phyloP scores from a whole-genome alignment of 2,329 filamentous ascomycete species.

The Nemania sp. region DNA sequence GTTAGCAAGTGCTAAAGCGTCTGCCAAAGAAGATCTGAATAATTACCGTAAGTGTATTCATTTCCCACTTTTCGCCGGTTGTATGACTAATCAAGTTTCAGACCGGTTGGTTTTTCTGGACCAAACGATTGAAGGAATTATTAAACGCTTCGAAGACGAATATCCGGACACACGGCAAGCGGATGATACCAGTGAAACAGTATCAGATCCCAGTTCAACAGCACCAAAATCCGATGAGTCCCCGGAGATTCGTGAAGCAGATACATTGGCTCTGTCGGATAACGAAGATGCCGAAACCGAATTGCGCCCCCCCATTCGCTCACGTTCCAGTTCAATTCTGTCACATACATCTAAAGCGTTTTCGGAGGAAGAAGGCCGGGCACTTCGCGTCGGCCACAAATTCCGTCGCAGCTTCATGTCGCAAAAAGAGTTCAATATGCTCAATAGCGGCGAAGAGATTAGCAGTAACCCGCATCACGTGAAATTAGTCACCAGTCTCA shows the following conservation, averaged over 20 bases:
- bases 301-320: conserved; percentile 47
- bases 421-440: conserved; percentile 54
- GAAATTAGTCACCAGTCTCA: conserved; percentile 61
- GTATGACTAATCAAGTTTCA: conserved; percentile 43
- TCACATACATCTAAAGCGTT: conserved; percentile 55
- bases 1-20: conserved; percentile 71
- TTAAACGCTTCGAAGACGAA: conserved; percentile 93
- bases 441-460: conserved; percentile 54
- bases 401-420: conserved; percentile 59
- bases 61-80: neutral
- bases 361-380: conserved; percentile 60
- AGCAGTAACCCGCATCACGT: conserved; percentile 54
- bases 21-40: conserved; percentile 66
- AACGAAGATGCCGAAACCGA: conserved; percentile 52
- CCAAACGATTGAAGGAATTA: conserved; percentile 85
- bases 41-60: conserved; percentile 69
- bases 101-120: conserved; percentile 84
- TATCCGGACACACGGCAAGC: conserved; percentile 80
- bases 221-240: conserved; percentile 34
- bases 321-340: conserved; percentile 57
- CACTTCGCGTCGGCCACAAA: conserved; percentile 58
- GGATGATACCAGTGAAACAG: conserved; percentile 35
- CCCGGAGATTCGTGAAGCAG: conserved; percentile 41
- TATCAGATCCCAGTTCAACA: conserved; percentile 31
- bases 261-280: conserved; percentile 49